A percentile compares a stretch with the other conserved stretches of the same genome.
Evolutionary conservation across 2,329 filamentous ascomycete genomes (phyloP).

Genomic region (Monosporascus sp.): DNA sequence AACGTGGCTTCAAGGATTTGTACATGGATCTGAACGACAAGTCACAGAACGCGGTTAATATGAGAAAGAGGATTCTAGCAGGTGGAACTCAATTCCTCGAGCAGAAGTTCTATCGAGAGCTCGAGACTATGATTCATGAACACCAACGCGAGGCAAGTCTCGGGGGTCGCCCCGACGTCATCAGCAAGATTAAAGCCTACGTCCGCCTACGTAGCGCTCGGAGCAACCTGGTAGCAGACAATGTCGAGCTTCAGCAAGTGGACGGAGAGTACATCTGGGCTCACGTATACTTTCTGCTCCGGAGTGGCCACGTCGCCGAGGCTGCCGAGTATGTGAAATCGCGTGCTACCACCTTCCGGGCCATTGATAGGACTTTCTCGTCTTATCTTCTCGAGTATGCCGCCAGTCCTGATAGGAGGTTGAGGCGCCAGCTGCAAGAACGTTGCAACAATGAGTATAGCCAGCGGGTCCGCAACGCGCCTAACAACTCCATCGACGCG

Average conservation of each 20-base stretch:
- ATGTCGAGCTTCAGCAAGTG: slow-evolving; percentile 72
- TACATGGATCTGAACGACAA: slow-evolving; percentile 73
- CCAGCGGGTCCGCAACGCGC: slow-evolving; percentile 75
- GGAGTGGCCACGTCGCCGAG: slow-evolving; percentile 78
- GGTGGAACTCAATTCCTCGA: slow-evolving; percentile 80
- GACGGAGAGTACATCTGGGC: slow-evolving; percentile 88
- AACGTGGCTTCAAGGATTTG: slow-evolving; percentile 69
- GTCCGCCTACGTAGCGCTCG: slow-evolving; percentile 74
- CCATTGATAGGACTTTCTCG: slow-evolving; percentile 84
- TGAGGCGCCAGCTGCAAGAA: slow-evolving; percentile 75
- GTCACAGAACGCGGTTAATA: slow-evolving; percentile 56
- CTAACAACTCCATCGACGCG: slow-evolving; percentile 83
- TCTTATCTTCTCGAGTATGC: slow-evolving; percentile 84
- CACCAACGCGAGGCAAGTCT: slow-evolving; percentile 85
- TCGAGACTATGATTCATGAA: slow-evolving; percentile 73
- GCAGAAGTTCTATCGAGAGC: slow-evolving; percentile 69
- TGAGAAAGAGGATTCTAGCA: slow-evolving; percentile 73
- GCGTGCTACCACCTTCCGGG: slow-evolving; percentile 75
- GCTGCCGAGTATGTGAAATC: slow-evolving; percentile 81
- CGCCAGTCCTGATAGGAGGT: slow-evolving; percentile 66
- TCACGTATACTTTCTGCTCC: slow-evolving; percentile 84
- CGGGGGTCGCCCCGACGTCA: slow-evolving; percentile 79
- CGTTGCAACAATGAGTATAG: slow-evolving; percentile 88
- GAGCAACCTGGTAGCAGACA: slow-evolving; percentile 80
- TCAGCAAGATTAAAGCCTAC: slow-evolving; percentile 90